A percentile compares a stretch with the other conserved stretches of the same genome.
Evolutionary conservation across 2,329 filamentous ascomycete species (phyloP).

Genomic region (Furcasterigmium furcatum): DNA sequence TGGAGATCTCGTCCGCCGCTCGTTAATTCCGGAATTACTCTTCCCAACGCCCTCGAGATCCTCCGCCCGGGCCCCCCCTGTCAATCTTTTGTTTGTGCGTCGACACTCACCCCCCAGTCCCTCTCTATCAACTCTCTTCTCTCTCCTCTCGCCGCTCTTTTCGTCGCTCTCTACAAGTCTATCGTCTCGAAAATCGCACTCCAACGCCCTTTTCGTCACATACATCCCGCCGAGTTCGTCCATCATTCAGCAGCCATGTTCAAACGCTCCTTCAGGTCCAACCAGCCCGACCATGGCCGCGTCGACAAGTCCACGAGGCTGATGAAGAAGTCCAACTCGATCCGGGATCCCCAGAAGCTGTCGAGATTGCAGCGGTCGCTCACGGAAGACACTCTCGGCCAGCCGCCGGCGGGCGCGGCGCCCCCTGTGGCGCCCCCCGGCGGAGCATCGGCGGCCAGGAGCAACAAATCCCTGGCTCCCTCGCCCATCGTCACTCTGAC

Average conservation of each 20-base stretch:
- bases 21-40: conserved; percentile 29
- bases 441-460: conserved; percentile 36
- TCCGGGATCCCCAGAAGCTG: conserved; percentile 73
- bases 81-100: conserved; percentile 44
- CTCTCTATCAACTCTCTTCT: conserved; percentile 20
- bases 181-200: conserved; percentile 8
- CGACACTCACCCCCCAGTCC: conserved; percentile 15
- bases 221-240: conserved; percentile 15
- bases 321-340: conserved; percentile 62
- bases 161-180: conserved; percentile 47
- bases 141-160: conserved; percentile 35
- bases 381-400: conserved; percentile 48
- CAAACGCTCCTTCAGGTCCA: conserved; percentile 83
- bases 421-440: conserved; percentile 44
- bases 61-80: conserved; percentile 51
- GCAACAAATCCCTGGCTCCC: conserved; percentile 29
- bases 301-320: conserved; percentile 85
- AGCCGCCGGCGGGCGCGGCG: conserved; percentile 7
- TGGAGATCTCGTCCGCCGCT: conserved; percentile 51
- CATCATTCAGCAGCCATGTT: conserved; percentile 68
- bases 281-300: conserved; percentile 57
- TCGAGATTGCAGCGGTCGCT: conserved; percentile 84
- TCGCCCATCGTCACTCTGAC: conserved; percentile 83
- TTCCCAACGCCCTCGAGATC: conserved; percentile 23
- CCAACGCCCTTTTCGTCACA: conserved; percentile 13